Base-by-base conservation (phyloP, 176 grass and related monocot genomes). In the Themeda triandra region DNA sequence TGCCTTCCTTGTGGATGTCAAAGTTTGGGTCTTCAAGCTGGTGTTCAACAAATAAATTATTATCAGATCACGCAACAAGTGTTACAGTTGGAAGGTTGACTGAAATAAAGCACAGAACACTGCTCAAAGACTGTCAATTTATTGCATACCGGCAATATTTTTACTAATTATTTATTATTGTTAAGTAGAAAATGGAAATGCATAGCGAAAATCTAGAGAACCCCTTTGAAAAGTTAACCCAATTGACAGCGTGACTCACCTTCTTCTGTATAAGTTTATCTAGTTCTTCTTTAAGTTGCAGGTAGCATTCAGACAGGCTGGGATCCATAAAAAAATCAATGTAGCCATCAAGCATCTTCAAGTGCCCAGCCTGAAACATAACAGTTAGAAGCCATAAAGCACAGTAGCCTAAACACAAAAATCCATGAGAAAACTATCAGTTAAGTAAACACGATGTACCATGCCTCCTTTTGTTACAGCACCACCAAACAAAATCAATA, bases 241-340 rank as follows among this genome's bases (percentile, higher is more conserved):
- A 32, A 73, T 35, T 49, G 36, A 13, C 14, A 41, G 27, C 25
- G 53, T 29, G 70, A 76, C 80, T 85, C 84, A 92, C 96, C 93
- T 95, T 95, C 86, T 92, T 82, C 67, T 84, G 89, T 78, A 98
- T 81, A 83, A 98, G 96, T 79, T 95, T 98, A 88, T 95, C 89
- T 3, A 95, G 83, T 89, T 95, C 96, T 51, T 84, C 93, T 87
- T 94, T 98, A 24, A 98, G 91, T 81, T 92, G 91, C 84, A 93
- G 27, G 80, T 90, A 98, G 93, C 93, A 98, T 71, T 95, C 93
- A 71, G 87, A 82, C 21, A 98, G 73, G 90, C 89, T 93, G 32
- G 92, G 95, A 81, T 98, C 93, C 96, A 98, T 98, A 81, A 98
- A 98, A 66, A 95, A 90, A 84, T 95, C 96, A 75, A 98, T 88